Percentiles rank a stretch among this genome's conserved stretches.
Conservation (phyloP, 2,329 filamentous ascomycete genomes). For the Stagonosporopsis rhizophila region DNA sequence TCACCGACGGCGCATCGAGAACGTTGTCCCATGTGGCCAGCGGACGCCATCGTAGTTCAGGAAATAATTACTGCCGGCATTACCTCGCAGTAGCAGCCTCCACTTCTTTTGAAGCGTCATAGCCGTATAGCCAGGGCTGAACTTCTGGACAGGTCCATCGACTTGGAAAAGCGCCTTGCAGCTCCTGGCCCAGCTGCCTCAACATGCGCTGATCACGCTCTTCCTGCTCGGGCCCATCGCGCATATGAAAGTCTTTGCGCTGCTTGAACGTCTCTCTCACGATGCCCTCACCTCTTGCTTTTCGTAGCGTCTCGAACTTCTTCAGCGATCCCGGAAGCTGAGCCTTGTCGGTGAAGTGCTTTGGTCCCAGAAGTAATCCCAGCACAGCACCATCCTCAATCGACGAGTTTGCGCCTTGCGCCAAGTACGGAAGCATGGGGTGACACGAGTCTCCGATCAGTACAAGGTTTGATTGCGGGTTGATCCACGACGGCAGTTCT, state of each 20-base stretch:
- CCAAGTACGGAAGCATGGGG: slow-evolving; percentile 46
- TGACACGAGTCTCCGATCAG: slow-evolving; percentile 44
- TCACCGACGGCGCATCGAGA: neutral
- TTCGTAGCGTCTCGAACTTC: slow-evolving; percentile 56
- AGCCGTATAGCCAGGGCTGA: slow-evolving; percentile 47
- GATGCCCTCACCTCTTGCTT: slow-evolving; percentile 61
- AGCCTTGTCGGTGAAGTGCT: slow-evolving; percentile 23
- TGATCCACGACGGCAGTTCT: slow-evolving; percentile 48
- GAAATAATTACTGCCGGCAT: neutral
- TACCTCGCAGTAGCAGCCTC: slow-evolving; percentile 25
- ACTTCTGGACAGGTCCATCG: slow-evolving; percentile 57
- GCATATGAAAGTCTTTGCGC: slow-evolving; percentile 51
- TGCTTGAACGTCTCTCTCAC: slow-evolving; percentile 68
- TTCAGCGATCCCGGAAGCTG: slow-evolving; percentile 50
- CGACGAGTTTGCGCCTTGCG: slow-evolving; percentile 66
- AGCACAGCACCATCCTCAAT: slow-evolving; percentile 73
- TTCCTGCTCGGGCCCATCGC: slow-evolving; percentile 63
- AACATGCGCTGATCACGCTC: slow-evolving; percentile 65
- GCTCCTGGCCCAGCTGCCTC: slow-evolving; percentile 61
- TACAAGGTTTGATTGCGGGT: slow-evolving; percentile 63
- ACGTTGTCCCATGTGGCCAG: neutral
- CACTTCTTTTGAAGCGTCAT: slow-evolving; percentile 43
- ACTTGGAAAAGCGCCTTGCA: slow-evolving; percentile 65
- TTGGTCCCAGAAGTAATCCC: slow-evolving; percentile 59
- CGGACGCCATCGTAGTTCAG: neutral